Evolutionary conservation across 257 asterid species (phyloP), one percentile per base, ranked within the genome.

Genomic region (Solanum virginianum): DNA sequence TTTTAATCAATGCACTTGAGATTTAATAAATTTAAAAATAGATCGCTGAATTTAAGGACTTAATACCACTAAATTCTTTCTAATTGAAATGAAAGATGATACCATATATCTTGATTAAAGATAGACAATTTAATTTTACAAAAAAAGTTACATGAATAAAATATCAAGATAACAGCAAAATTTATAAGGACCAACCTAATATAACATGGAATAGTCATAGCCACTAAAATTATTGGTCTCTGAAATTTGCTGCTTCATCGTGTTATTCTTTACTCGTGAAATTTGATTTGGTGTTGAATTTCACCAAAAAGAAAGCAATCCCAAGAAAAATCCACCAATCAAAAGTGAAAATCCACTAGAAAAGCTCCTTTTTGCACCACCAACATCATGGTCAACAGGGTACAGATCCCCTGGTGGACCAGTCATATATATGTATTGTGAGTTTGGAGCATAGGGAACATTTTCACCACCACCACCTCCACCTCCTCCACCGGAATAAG

Each of bases 331-430:
- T 54, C 87, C 18, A 79, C 72, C 26, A 8, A 82, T 80, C 82
- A 86, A 66, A 62, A 80, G 14, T 80, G 87, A 22, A 60, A 87
- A 80, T 84, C 90, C 91, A 74, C 71, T 85, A 69, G 89, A 24
- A 55, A 82, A 83, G 18, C 85, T 29, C 82, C 36, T 47, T 29
- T 59, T 77, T 18, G 80, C 89, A 29, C 85, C 74, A 3, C 41
- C 20, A 53, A 24, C 57, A 41, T 43, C 5, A 10, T 22, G 81
- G 81, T 88, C 84, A 26, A 93, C 85, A 1, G 95, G 96, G 15
- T 94, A 94, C 53, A 94, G 62, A 54, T 81, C 82, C 43, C 98
- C 97, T 13, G 97, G 97, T 24, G 98, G 98, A 36, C 94, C 96
- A 20, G 92, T 90, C 83, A 91, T 69, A 88, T 91, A 94, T n/a